Evolutionary conservation across 2,329 filamentous ascomycete genomes (phyloP).

Genomic region (Sporothrix inflata): DNA sequence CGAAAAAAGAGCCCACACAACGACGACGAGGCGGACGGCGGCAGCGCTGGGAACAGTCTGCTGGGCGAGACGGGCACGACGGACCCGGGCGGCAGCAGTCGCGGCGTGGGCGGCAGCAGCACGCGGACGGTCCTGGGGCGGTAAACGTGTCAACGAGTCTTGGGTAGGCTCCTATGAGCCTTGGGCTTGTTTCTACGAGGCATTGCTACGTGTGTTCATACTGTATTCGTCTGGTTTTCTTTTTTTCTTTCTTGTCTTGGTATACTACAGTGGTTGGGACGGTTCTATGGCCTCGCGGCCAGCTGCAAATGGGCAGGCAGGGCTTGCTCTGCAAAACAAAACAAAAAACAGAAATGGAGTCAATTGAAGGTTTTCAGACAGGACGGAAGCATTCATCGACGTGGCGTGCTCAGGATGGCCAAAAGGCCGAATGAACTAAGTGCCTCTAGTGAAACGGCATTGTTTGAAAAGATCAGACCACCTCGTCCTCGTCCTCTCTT

Average conservation of each 20-base stretch:
- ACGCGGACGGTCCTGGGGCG: constrained; percentile 31
- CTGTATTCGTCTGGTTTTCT: not conserved
- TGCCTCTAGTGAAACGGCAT: not conserved
- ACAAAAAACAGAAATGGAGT: not conserved
- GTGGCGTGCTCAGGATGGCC: too few species aligned
- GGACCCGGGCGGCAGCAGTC: constrained; percentile 21
- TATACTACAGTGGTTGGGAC: not conserved
- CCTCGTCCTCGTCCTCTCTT: not conserved
- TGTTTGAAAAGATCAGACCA: not conserved
- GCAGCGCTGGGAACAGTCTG: constrained; percentile 12
- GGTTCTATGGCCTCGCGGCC: not conserved
- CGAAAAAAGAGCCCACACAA: not conserved
- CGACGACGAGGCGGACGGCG: not conserved
- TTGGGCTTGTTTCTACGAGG: not conserved
- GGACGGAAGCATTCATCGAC: not conserved
- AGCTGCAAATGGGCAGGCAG: not conserved
- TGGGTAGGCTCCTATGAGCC: not conserved
- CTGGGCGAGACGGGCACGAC: constrained; percentile 9
- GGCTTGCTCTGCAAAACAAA: not conserved
- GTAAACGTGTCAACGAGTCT: not conserved
- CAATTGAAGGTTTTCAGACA: not conserved
- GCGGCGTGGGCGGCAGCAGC: constrained; percentile 32
- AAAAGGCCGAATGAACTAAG: too few species aligned
- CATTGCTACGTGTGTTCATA: not conserved
- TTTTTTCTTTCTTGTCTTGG: not conserved